Base-by-base conservation (phyloP, 2,329 filamentous ascomycete species). In the Tolypocladium pustulatum region DNA sequence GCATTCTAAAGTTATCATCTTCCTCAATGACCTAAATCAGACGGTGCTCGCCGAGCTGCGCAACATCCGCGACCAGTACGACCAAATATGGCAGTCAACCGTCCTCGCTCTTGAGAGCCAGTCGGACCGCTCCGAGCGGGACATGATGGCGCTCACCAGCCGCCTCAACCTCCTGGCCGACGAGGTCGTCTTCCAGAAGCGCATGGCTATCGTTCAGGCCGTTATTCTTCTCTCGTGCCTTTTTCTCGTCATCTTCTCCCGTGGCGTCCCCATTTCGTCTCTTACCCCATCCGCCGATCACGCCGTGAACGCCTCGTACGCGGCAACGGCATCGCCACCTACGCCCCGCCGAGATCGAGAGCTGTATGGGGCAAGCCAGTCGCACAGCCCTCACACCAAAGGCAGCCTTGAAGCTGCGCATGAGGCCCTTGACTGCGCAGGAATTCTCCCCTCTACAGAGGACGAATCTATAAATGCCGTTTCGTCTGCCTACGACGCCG, bases 51-150 rank as follows among this genome's bases (percentile, higher is more conserved):
- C 83, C 20, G 94, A 99, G 71, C 78, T 96, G 40, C 84, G 84
- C 61, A 84, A 81, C 55, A 88, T 94, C 62, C 84, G 90, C 57
- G 84, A 87, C 60, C 89, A 97, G 70, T 97, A 97, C 71, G 93
- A 97, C 69, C 90, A 97, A 68, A 86, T 97, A 15, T 97, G 93
- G 92, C 92, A 96, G 72, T 93, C 89, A 25, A 97, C 95, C 13
- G 88, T 97, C 27, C 87, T 96, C 58, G 92, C 95, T 36, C 83
- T 97, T 17, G 91, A 97, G 70, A 87, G 86, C 49, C 93, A 97
- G 71, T 86, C 91, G 49, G 89, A 96, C 68, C 87, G 91, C 65
- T 90, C 90, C 20, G 85, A 92, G 67, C 82, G 85, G 58, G 92
- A 97, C 69, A 87, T 96, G 61, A 80, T 91, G 49, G 92, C 92